A percentile compares a stretch with the other conserved stretches of the same genome.
Conservation (phyloP, 371 early-diverging fungal species). For the Circinella umbellata region DNA sequence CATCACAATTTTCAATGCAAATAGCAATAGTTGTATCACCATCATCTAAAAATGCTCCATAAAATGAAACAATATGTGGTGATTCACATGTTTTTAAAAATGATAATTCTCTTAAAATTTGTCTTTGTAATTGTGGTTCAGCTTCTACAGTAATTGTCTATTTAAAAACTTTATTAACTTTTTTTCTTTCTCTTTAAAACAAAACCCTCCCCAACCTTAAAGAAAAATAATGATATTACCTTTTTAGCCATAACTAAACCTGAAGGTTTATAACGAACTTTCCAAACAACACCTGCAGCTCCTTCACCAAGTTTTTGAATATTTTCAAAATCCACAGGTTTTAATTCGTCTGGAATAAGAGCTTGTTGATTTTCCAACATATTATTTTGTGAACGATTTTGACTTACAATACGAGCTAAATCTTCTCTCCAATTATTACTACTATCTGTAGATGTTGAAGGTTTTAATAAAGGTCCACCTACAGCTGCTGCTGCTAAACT, state of each 20-base stretch:
- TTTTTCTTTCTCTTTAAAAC: too few species aligned
- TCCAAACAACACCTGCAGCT: constrained; percentile 90
- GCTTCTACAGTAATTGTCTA: constrained; percentile 72
- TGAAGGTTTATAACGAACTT: constrained; percentile 81
- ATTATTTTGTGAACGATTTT: constrained; percentile 25
- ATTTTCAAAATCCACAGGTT: constrained; percentile 64
- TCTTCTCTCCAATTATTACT: constrained; percentile 38
- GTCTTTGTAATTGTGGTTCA: constrained; percentile 71
- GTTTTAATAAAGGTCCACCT: constrained; percentile 17
- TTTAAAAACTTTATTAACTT: background rate
- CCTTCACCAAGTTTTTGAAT: constrained; percentile 88
- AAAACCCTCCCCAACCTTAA: too few species aligned
- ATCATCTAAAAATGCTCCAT: constrained; percentile 91
- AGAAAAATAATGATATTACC: constrained; percentile 40
- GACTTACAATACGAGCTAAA: constrained; percentile 38
- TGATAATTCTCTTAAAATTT: constrained; percentile 89
- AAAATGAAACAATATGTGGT: constrained; percentile 91
- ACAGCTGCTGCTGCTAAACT: constrained; percentile 11
- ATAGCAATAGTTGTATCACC: constrained; percentile 85
- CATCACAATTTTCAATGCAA: constrained; percentile 94
- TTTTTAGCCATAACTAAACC: constrained; percentile 91
- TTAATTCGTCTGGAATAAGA: constrained; percentile 28
- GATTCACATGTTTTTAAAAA: constrained; percentile 88
- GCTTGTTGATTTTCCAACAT: constrained; percentile 16
- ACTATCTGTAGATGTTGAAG: constrained; percentile 20